phyloP scores from a whole-genome alignment of 2,329 filamentous ascomycete species.

The Blastomyces parvus region DNA sequence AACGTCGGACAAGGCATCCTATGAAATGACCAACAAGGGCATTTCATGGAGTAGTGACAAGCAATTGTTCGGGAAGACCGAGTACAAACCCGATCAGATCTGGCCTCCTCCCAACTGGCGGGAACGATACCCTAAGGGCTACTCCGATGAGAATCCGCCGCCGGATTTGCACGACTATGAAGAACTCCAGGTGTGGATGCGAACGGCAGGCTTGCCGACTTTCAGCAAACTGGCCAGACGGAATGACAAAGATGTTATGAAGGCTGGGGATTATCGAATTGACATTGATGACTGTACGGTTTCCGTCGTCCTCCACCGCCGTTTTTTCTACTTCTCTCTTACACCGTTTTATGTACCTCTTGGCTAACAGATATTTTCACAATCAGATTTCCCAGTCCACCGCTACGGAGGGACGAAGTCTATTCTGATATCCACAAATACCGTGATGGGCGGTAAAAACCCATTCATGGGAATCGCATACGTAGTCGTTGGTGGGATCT shows the following conservation, averaged over 20 bases:
- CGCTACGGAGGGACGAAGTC: conserved; percentile 81
- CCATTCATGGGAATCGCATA: conserved; percentile 95
- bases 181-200: conserved; percentile 97
- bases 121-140: conserved; percentile 58
- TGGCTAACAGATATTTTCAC: conserved; percentile 18
- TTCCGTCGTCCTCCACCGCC: too few species aligned
- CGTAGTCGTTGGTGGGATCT: conserved; percentile 84
- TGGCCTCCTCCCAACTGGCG: conserved; percentile 82
- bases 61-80: conserved; percentile 62
- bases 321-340: background rate
- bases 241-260: conserved; percentile 64
- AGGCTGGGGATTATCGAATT: conserved; percentile 62
- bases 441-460: conserved; percentile 90
- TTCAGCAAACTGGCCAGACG: conserved; percentile 90
- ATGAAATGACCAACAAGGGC: conserved; percentile 64
- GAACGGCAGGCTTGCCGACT: conserved; percentile 81
- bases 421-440: conserved; percentile 78
- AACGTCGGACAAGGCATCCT: conserved; percentile 43
- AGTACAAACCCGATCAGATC: conserved; percentile 57
- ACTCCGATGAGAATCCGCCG: conserved; percentile 54
- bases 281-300: conserved; percentile 68
- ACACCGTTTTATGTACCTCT: conserved; percentile 7
- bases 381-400: conserved; percentile 66
- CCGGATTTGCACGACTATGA: conserved; percentile 68
- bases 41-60: conserved; percentile 85